These are phyloP conservation scores for Saprolegnia diclina DNA, from an alignment of 352 stramenopile species.

Conservation along the genomic window DNA sequence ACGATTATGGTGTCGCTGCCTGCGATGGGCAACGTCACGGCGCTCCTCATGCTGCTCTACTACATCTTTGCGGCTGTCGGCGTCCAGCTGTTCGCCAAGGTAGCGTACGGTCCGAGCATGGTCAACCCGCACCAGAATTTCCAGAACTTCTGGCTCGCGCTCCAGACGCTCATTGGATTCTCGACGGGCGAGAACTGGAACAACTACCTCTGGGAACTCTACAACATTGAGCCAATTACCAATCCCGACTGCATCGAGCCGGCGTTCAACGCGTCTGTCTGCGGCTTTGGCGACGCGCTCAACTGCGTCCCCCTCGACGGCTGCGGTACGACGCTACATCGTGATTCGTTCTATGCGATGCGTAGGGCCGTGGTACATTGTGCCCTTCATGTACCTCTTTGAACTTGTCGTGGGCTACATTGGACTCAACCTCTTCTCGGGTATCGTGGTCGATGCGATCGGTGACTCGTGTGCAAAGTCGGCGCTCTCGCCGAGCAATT, in stretches of 20 bases:
- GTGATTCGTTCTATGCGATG: too few species aligned
- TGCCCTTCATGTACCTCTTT: conserved; percentile 76
- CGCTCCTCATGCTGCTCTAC: conserved; percentile 87
- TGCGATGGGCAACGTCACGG: conserved; percentile 86
- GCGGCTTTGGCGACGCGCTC: conserved; percentile 53
- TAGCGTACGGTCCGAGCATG: conserved; percentile 54
- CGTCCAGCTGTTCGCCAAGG: conserved; percentile 89
- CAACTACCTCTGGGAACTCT: conserved; percentile 85
- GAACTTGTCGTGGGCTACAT: conserved; percentile 91
- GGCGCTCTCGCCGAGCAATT: conserved; percentile 74
- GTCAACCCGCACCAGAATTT: conserved; percentile 90
- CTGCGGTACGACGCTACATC: conserved; percentile 63
- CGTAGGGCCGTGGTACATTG: conserved; percentile 45
- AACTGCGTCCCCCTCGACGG: conserved; percentile 66
- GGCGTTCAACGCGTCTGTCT: conserved; percentile 55
- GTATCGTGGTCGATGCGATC: conserved; percentile 91
- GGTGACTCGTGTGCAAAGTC: conserved; percentile 76
- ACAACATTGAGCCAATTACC: conserved; percentile 29
- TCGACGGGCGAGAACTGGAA: conserved; percentile 92
- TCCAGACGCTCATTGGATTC: conserved; percentile 86
- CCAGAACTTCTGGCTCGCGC: conserved; percentile 83
- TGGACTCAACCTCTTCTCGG: conserved; percentile 83
- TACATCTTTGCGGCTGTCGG: conserved; percentile 93
- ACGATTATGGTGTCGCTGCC: conserved; percentile 89
- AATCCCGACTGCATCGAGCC: conserved; percentile 48